A percentile compares a stretch with the other conserved stretches of the same genome.
These are phyloP conservation scores for Coniochaeta ligniaria DNA, from an alignment of 2,329 filamentous ascomycete genomes.

Conservation along the genomic window DNA sequence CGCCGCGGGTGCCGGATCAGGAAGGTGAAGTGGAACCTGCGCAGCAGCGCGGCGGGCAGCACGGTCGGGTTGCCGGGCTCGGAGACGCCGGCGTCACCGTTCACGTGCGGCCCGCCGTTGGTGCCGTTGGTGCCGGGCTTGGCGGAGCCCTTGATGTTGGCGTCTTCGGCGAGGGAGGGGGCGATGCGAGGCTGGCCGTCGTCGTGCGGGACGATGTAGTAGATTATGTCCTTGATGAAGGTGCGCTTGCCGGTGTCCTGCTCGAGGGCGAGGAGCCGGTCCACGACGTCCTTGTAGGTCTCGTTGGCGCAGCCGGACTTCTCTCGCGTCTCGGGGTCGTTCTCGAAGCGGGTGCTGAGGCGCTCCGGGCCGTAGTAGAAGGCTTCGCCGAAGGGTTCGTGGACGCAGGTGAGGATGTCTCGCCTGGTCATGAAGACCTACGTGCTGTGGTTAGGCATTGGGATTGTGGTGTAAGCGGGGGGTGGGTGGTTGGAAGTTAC, in stretches of 20 bases:
- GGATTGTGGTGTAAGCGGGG: constrained; percentile 1
- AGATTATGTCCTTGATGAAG: constrained; percentile 97
- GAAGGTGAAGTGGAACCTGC: constrained; percentile 89
- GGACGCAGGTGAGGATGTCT: constrained; percentile 73
- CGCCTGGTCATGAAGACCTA: constrained; percentile 95
- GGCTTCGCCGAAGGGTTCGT: constrained; percentile 95
- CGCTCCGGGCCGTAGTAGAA: constrained; percentile 95
- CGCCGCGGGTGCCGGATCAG: constrained; percentile 92
- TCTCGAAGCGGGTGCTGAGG: constrained; percentile 69
- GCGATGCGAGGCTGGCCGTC: constrained; percentile 64
- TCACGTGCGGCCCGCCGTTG: constrained; percentile 14
- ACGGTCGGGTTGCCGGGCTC: constrained; percentile 76
- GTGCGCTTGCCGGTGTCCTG: constrained; percentile 71
- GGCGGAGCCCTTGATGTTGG: constrained; percentile 18
- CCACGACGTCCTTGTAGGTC: constrained; percentile 72
- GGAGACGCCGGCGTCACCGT: constrained; percentile 23
- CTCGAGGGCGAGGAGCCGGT: constrained; percentile 71
- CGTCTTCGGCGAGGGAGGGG: constrained; percentile 61
- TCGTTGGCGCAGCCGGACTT: constrained; percentile 60
- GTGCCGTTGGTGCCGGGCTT: constrained; percentile 9
- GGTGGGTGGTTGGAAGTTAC: constrained; percentile 40
- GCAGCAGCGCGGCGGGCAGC: constrained; percentile 65
- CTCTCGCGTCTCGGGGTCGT: constrained; percentile 50
- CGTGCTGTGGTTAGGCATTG: not conserved
- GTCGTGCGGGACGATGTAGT: constrained; percentile 79